Evolutionary conservation across 2,329 filamentous ascomycete species (phyloP).

Genomic region (Colletotrichum chrysophilum): DNA sequence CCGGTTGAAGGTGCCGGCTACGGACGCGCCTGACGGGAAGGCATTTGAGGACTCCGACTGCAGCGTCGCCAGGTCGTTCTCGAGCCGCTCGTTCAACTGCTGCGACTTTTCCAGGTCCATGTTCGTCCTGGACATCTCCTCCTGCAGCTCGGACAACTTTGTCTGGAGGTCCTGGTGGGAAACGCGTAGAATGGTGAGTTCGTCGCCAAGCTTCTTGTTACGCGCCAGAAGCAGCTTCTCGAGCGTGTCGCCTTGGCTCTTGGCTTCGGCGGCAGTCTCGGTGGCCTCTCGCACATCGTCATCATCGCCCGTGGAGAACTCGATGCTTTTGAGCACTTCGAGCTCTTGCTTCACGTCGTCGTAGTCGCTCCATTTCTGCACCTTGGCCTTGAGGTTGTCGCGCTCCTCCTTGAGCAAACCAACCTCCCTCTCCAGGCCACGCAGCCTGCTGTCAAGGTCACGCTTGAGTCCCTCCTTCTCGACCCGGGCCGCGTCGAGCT

Average conservation of each 20-base stretch:
- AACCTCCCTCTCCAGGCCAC: conserved; percentile 81
- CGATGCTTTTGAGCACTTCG: conserved; percentile 96
- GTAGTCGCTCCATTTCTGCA: conserved; percentile 92
- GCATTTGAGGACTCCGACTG: conserved; percentile 85
- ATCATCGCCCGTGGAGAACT: conserved; percentile 91
- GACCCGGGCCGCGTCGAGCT: conserved; percentile 81
- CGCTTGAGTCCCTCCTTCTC: conserved; percentile 85
- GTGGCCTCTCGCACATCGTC: conserved; percentile 52
- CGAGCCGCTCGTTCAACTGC: conserved; percentile 84
- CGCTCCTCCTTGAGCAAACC: conserved; percentile 79
- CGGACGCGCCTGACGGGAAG: conserved; percentile 89
- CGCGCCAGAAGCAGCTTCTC: conserved; percentile 90
- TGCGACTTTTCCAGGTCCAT: conserved; percentile 86
- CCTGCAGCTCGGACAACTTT: conserved; percentile 79
- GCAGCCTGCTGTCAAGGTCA: conserved; percentile 75
- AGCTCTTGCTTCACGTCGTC: conserved; percentile 96
- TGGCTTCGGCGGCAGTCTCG: conserved; percentile 55
- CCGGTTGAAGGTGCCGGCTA: conserved; percentile 89
- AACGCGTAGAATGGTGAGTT: conserved; percentile 89
- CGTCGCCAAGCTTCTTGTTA: conserved; percentile 96
- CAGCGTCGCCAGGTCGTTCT: conserved; percentile 87
- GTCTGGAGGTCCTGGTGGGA: conserved; percentile 91
- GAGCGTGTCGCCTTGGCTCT: conserved; percentile 77
- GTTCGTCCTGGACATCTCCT: conserved; percentile 83
- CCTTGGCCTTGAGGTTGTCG: conserved; percentile 78